These are phyloP conservation scores for Crithidia bombi DNA, from an alignment of 208 protist species.

Conservation along the genomic window DNA sequence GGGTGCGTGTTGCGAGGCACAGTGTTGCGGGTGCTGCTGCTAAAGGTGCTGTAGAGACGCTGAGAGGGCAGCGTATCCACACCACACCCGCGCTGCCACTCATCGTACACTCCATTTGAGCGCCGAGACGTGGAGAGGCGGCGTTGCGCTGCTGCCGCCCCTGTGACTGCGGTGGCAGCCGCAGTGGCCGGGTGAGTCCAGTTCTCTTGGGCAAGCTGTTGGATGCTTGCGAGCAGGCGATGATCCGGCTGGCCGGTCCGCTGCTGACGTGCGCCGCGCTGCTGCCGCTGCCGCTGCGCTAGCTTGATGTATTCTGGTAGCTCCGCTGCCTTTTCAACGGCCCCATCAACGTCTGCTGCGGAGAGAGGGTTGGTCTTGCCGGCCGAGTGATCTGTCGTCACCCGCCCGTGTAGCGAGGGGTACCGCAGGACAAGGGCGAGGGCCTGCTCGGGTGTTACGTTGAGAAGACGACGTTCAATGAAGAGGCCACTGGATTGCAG, in stretches of 20 bases:
- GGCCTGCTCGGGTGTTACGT: constrained; percentile 51
- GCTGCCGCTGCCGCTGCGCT: constrained; percentile 17
- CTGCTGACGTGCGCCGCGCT: not conserved
- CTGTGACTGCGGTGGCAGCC: not conserved
- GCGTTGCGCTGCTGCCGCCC: not conserved
- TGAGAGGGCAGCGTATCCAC: not conserved
- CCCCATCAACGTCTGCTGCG: not conserved
- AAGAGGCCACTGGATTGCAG: constrained; percentile 58
- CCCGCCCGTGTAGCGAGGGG: constrained; percentile 38
- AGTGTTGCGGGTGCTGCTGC: not conserved
- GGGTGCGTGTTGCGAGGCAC: not conserved
- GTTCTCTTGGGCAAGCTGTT: constrained; percentile 27
- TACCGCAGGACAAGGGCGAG: constrained; percentile 57
- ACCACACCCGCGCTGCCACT: not conserved
- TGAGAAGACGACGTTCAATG: constrained; percentile 57
- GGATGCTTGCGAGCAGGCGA: constrained; percentile 20
- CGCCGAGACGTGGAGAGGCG: constrained; percentile 6
- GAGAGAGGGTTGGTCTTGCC: too few relatives aligned
- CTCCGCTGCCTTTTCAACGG: constrained; percentile 7
- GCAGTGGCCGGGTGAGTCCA: not conserved
- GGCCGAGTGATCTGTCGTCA: too few relatives aligned
- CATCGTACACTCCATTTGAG: not conserved
- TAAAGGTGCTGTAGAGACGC: not conserved
- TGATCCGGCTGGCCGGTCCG: not conserved
- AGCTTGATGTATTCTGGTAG: constrained; percentile 20